Percentiles rank a stretch among this genome's conserved stretches.
Evolutionary conservation across 148 eudicot genomes (phyloP).

Genomic region (Mesembryanthemum crystallinum): DNA sequence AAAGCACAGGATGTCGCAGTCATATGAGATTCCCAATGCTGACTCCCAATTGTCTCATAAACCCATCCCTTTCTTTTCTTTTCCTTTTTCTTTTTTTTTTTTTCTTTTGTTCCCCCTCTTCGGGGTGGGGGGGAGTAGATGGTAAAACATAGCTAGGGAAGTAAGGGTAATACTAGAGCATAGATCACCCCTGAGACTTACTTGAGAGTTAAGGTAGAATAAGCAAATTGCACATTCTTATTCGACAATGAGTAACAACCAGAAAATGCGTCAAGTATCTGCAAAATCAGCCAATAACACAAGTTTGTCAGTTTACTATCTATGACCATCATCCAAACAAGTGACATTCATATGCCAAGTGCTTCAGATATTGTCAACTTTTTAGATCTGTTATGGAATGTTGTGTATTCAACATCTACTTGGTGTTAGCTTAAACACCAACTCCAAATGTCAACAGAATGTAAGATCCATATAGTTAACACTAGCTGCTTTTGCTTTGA

Average conservation of each 20-base stretch:
- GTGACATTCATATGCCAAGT: background rate
- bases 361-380: background rate
- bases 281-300: constrained; percentile 30
- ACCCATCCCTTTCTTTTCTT: background rate
- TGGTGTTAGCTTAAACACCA: background rate
- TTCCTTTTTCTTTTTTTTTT: too few species aligned
- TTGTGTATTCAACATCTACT: background rate
- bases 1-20: background rate
- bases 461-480: too few species aligned
- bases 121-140: background rate
- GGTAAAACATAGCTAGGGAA: background rate
- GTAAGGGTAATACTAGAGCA: background rate
- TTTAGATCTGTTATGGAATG: background rate
- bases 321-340: background rate
- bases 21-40: background rate
- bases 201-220: constrained; percentile 92
- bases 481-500: too few species aligned
- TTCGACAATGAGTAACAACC: constrained; percentile 63
- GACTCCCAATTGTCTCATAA: background rate
- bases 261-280: constrained; percentile 87
- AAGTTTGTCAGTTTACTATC: background rate
- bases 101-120: too few species aligned
- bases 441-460: too few species aligned
- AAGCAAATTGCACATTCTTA: constrained; percentile 82
- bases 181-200: constrained; percentile 37